Evolutionary conservation across 441 rosid genomes (phyloP).

Genomic region (Syzygium syzygioides): DNA sequence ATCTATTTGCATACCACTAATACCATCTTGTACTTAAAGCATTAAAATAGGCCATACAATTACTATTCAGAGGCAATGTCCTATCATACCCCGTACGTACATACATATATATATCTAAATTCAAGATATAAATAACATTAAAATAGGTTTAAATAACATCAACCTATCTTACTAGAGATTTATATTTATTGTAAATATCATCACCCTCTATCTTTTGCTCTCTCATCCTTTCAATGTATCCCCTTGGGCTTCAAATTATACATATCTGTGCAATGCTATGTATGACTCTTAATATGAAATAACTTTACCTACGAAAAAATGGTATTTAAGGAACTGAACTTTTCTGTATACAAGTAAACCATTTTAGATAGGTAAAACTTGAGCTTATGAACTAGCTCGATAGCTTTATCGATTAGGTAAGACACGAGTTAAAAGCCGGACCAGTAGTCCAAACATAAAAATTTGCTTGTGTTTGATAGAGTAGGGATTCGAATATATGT

Average conservation of each 20-base stretch:
- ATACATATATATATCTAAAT: not conserved
- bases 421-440: not conserved
- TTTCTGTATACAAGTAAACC: not conserved
- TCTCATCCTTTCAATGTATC: no score
- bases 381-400: not conserved
- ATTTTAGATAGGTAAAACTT: not conserved
- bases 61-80: not conserved
- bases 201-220: no score
- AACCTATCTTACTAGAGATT: not conserved
- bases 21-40: not conserved
- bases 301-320: not conserved
- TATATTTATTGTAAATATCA: not conserved
- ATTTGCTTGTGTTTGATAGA: not conserved
- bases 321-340: not conserved
- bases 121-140: not conserved
- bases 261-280: not conserved
- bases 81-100: not conserved
- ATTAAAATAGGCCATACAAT: not conserved
- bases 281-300: not conserved
- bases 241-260: not conserved
- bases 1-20: not conserved
- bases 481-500: not conserved
- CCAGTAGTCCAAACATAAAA: not conserved
- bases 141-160: not conserved
- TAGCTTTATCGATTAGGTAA: not conserved